A percentile compares a stretch with the other conserved stretches of the same genome.
These are phyloP conservation scores for Cardamine occulta DNA, from an alignment of 345 rosid genomes.

Conservation along the genomic window DNA sequence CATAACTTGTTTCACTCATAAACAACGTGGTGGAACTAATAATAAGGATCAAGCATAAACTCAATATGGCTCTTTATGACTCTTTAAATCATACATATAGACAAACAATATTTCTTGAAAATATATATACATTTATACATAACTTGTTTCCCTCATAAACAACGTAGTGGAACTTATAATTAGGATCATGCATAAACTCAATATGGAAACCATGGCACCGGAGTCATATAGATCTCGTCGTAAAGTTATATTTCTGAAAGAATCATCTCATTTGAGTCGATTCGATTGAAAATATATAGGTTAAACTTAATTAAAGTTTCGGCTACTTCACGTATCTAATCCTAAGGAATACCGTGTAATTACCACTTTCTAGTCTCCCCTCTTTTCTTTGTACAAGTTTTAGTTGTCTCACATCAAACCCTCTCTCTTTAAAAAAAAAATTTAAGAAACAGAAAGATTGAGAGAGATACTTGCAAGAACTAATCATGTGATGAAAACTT, in stretches of 20 bases:
- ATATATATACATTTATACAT: neutral
- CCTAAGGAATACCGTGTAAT: slow-evolving; percentile 15
- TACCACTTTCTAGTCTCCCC: neutral
- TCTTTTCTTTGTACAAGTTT: slow-evolving; percentile 34
- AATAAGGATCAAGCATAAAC: slow-evolving; percentile 2
- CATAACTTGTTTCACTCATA: neutral
- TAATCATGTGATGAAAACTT: slow-evolving; percentile 44
- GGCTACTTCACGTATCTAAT: slow-evolving; percentile 37
- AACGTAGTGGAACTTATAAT: neutral
- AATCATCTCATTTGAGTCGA: neutral
- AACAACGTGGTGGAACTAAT: neutral
- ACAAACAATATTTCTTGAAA: neutral
- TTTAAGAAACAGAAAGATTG: slow-evolving; percentile 11
- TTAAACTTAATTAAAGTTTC: neutral
- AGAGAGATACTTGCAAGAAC: slow-evolving; percentile 31
- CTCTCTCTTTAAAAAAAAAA: neutral
- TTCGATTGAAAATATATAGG: slow-evolving; percentile 2
- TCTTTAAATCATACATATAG: neutral
- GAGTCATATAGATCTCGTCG: neutral
- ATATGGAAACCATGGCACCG: neutral
- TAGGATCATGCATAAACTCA: slow-evolving; percentile 6
- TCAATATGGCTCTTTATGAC: neutral
- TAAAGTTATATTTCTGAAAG: neutral
- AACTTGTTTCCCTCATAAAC: neutral
- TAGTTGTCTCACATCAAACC: slow-evolving; percentile 25